A percentile compares a stretch with the other conserved stretches of the same genome.
These are phyloP conservation scores for Pestalotiopsis sp. DNA, from an alignment of 2,329 filamentous ascomycete genomes.

Conservation along the genomic window DNA sequence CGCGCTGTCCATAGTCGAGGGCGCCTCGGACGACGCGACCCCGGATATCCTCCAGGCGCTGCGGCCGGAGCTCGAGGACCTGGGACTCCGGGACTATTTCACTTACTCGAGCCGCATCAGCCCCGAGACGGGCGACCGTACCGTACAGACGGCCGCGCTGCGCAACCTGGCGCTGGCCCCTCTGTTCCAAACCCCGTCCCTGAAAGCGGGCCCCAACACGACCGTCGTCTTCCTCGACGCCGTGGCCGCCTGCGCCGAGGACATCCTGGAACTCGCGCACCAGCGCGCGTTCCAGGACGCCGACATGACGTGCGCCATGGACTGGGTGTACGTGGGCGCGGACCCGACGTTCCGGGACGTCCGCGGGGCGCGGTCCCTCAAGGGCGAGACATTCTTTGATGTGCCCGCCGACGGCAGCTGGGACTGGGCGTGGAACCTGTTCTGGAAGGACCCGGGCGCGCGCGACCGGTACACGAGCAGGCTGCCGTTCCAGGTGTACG, in stretches of 20 bases:
- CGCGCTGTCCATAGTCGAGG: conserved; percentile 58
- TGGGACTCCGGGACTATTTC: conserved; percentile 42
- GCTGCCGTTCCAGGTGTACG: conserved; percentile 61
- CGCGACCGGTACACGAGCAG: conserved; percentile 33
- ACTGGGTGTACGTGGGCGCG: conserved; percentile 52
- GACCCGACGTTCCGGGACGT: conserved; percentile 60
- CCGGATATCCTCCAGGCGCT: conserved; percentile 50
- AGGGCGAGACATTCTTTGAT: conserved; percentile 58
- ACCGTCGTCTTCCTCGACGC: conserved; percentile 59
- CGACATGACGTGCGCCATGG: conserved; percentile 62
- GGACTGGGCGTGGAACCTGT: conserved; percentile 52
- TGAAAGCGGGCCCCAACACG: conserved; percentile 32
- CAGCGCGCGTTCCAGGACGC: conserved; percentile 49
- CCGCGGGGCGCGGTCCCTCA: conserved; percentile 56
- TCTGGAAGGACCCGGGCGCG: conserved; percentile 50
- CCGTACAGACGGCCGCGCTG: conserved; percentile 49
- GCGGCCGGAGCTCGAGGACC: conserved; percentile 37
- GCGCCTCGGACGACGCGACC: conserved; percentile 58
- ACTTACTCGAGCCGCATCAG: conserved; percentile 46
- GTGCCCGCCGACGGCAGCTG: conserved; percentile 53
- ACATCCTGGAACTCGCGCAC: conserved; percentile 59
- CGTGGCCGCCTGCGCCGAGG: conserved; percentile 54
- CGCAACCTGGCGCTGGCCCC: conserved; percentile 57
- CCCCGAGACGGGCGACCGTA: conserved; percentile 45
- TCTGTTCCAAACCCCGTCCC: conserved; percentile 28